These are phyloP conservation scores for Colletotrichum sp. DNA, from an alignment of 2,329 filamentous ascomycete genomes.

Conservation along the genomic window DNA sequence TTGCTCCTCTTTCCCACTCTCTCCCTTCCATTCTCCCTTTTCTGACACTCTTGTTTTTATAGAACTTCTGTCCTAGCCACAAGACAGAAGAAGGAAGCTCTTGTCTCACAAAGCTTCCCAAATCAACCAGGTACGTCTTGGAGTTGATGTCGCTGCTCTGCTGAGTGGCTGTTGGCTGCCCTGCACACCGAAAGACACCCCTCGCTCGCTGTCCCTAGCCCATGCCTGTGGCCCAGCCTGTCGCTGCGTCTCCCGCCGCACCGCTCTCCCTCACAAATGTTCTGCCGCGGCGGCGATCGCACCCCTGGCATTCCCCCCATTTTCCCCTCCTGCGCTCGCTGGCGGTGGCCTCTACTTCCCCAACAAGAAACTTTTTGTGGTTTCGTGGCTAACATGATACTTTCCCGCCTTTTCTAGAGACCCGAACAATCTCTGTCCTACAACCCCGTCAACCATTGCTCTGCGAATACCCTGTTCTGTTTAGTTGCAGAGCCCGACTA, in stretches of 20 bases:
- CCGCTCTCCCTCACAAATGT: neutral
- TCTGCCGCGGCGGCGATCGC: neutral
- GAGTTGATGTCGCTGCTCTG: neutral
- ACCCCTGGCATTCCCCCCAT: slow-evolving; percentile 13
- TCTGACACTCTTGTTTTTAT: slow-evolving; percentile 8
- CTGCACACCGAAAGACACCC: neutral
- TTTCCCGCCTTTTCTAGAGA: slow-evolving; percentile 8
- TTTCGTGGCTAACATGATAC: slow-evolving; percentile 10
- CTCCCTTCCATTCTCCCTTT: slow-evolving; percentile 20
- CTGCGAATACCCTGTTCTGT: slow-evolving; percentile 16
- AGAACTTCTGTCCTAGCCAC: slow-evolving; percentile 15
- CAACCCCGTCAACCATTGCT: slow-evolving; percentile 10
- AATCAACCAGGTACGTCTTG: slow-evolving; percentile 8
- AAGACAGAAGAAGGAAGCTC: slow-evolving; percentile 18
- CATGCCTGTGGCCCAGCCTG: neutral
- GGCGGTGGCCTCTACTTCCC: neutral
- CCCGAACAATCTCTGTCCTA: slow-evolving; percentile 18
- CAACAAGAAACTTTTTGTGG: slow-evolving; percentile 20
- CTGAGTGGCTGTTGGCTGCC: neutral
- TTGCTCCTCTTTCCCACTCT: slow-evolving; percentile 12
- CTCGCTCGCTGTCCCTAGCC: neutral
- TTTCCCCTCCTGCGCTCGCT: neutral
- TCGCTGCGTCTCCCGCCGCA: neutral
- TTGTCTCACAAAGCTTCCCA: slow-evolving; percentile 12
- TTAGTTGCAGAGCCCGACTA: slow-evolving; percentile 6